Evolutionary conservation across 306 rosid species (phyloP), one percentile per base, ranked within the genome.

Genomic region (Cucurbita pepo): DNA sequence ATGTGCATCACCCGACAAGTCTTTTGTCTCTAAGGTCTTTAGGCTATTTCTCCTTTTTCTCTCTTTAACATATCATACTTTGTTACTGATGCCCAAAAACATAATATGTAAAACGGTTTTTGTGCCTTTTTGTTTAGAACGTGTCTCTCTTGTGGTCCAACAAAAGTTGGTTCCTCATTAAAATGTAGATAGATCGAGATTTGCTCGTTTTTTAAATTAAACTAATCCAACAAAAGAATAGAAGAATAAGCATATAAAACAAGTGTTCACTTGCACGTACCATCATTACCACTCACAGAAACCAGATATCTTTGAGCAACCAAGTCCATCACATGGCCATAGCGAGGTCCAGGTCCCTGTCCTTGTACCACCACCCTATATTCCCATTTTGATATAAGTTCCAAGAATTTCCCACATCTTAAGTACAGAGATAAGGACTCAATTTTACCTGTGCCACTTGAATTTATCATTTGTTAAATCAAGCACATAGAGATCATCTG

Each of bases 261-360:
- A 36, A 75, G 21, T 63, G 51, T 47, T 53, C 78, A 51, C 73
- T 79, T 54, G 77, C 72, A 36, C 97, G 80, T 84, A 95, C 99
- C 99, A 4, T 95, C 99, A 76, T 91, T 91, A 73, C 99, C 99
- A 47, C 96, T 89, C 77, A 89, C 97, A 43, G 90, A 85, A 66
- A 95, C 99, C 73, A 95, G 93, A 82, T 91, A 95, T 82, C 97
- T 89, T 83, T 95, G 99, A 88, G 93, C 96, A 85, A 95, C 97
- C 88, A 95, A 88, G 82, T 95, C 99, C 96, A 95, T 95, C 58
- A 79, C 99, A 83, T 95, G 99, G 60, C 99, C 99, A 11, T 95
- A 95, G 70, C 93, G 99, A 85, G 97, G 99, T 22, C 99, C 99
- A 1, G 93, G 93, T 81, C 99, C 99, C 76, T 86, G 93, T 77